phyloP scores from a whole-genome alignment of 306 rosid species.

The Quercus berberidifolia region DNA sequence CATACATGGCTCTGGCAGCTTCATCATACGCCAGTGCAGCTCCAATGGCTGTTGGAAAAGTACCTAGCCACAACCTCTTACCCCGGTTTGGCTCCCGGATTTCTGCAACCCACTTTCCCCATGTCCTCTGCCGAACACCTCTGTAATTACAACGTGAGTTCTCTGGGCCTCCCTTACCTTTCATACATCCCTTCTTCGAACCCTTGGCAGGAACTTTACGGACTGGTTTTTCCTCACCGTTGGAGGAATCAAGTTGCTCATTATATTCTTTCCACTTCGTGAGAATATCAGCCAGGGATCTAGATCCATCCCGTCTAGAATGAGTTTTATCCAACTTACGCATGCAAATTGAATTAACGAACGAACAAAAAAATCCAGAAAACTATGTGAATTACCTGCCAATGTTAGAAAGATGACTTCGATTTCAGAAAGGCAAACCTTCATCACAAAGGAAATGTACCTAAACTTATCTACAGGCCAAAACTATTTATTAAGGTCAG shows the following conservation, averaged over 20 bases:
- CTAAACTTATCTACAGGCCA: neutral
- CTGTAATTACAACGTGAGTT: constrained; percentile 79
- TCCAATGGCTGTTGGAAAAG: constrained; percentile 67
- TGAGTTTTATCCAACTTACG: constrained; percentile 40
- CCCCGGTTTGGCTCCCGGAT: constrained; percentile 80
- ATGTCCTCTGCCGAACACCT: constrained; percentile 92
- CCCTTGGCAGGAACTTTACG: constrained; percentile 83
- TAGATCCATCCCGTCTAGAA: constrained; percentile 56
- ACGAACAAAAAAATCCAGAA: constrained; percentile 15
- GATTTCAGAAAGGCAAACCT: neutral
- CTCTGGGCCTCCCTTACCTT: constrained; percentile 94
- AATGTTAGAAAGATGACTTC: constrained; percentile 7
- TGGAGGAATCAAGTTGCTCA: constrained; percentile 50
- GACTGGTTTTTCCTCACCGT: constrained; percentile 36
- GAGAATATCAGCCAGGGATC: constrained; percentile 57
- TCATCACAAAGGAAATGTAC: neutral
- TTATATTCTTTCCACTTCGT: constrained; percentile 69
- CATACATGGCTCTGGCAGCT: constrained; percentile 84
- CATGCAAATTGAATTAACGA: constrained; percentile 37
- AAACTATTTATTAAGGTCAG: neutral
- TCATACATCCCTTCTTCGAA: constrained; percentile 90
- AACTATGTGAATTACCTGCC: constrained; percentile 28
- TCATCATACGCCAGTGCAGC: constrained; percentile 90
- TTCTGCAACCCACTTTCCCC: constrained; percentile 97
- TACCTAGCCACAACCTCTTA: constrained; percentile 79